A percentile compares a stretch with the other conserved stretches of the same genome.
Evolutionary conservation across 2,329 filamentous ascomycete genomes (phyloP).

Genomic region (Monilinia aucupariae): DNA sequence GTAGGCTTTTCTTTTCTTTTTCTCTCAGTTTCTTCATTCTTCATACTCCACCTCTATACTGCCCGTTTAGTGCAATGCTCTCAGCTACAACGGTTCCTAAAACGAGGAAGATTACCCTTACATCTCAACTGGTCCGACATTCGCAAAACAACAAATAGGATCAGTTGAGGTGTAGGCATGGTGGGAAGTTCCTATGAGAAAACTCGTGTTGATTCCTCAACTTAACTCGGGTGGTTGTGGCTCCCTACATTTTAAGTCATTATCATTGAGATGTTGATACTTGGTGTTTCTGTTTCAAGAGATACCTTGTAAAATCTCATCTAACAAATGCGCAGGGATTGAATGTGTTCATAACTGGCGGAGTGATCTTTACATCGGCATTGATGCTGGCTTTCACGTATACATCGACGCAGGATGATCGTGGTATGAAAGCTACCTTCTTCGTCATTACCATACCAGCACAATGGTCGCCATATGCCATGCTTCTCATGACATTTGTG

Average conservation of each 20-base stretch:
- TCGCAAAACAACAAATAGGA: constrained; percentile 46
- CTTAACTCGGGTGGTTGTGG: constrained; percentile 36
- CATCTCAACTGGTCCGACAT: constrained; percentile 47
- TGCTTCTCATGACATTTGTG: constrained; percentile 70
- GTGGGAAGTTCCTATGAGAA: constrained; percentile 50
- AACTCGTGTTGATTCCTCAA: constrained; percentile 40
- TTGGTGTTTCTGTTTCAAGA: constrained; percentile 18
- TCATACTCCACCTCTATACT: constrained; percentile 55
- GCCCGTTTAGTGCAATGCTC: constrained; percentile 47
- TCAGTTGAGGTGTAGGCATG: constrained; percentile 50
- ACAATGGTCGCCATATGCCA: constrained; percentile 73
- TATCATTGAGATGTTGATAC: constrained; percentile 18
- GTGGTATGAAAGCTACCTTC: constrained; percentile 68
- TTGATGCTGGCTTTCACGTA: constrained; percentile 77
- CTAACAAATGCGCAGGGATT: constrained; percentile 41
- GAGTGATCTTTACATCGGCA: constrained; percentile 51
- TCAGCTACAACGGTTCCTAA: constrained; percentile 56
- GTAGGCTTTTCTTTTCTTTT: constrained; percentile 46
- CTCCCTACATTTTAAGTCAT: constrained; percentile 35
- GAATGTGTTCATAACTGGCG: constrained; percentile 46
- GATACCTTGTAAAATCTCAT: constrained; percentile 27
- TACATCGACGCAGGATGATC: constrained; percentile 80
- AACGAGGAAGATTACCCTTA: constrained; percentile 54
- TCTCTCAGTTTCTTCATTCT: constrained; percentile 18
- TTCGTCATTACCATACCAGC: constrained; percentile 80